Evolutionary conservation across 805 yeast species (phyloP).

Genomic region (Wickerhamiella occidentalis): DNA sequence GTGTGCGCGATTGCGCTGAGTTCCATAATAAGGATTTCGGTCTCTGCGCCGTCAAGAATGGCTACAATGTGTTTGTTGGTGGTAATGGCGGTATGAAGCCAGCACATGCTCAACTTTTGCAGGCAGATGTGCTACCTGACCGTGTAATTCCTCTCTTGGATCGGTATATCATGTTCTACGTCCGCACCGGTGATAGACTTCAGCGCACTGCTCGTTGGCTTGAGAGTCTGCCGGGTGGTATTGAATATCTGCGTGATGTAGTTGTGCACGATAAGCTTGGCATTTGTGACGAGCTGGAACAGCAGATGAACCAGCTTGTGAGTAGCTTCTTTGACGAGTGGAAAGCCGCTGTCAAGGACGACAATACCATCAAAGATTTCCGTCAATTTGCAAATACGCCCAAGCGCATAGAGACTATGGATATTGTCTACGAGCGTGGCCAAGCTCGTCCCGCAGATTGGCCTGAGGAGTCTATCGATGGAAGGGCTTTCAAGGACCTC

Average conservation of each 20-base stretch:
- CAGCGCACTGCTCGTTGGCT: slow-evolving; percentile 33
- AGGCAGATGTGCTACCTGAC: slow-evolving; percentile 29
- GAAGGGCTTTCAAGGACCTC: slow-evolving; percentile 25
- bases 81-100: slow-evolving; percentile 35
- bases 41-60: slow-evolving; percentile 30
- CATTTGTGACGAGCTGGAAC: slow-evolving; percentile 27
- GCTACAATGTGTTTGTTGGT: slow-evolving; percentile 31
- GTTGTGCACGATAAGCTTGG: slow-evolving; percentile 30
- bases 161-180: slow-evolving; percentile 31
- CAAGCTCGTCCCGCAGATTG: slow-evolving; percentile 31
- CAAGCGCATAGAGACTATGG: slow-evolving; percentile 26
- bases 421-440: slow-evolving; percentile 30
- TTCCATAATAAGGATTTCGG: slow-evolving; percentile 32
- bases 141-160: slow-evolving; percentile 30
- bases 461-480: slow-evolving; percentile 24
- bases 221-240: slow-evolving; percentile 30
- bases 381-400: slow-evolving; percentile 29
- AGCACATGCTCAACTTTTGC: slow-evolving; percentile 30
- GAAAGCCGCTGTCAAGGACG: slow-evolving; percentile 25
- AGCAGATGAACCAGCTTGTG: slow-evolving; percentile 28
- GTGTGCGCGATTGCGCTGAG: slow-evolving; percentile 32
- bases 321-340: slow-evolving; percentile 31
- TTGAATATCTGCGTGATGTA: slow-evolving; percentile 29
- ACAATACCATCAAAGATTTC: slow-evolving; percentile 22
- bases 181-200: slow-evolving; percentile 30